Evolutionary conservation across 306 rosid genomes (phyloP).

Genomic region (Cicer arietinum): DNA sequence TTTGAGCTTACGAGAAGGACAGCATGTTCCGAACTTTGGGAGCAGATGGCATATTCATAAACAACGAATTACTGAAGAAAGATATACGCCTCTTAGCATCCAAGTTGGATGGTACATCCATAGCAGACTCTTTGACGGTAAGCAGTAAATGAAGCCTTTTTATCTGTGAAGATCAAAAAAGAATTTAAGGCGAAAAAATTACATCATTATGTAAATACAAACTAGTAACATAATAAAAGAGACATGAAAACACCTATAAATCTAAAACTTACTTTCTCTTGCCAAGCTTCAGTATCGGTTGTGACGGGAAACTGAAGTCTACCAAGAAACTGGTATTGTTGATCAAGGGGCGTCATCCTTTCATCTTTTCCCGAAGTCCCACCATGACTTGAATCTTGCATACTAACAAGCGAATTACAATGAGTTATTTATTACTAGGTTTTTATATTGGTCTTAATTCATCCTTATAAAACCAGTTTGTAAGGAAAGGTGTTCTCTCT

Average conservation of each 20-base stretch:
- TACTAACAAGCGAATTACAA: constrained; percentile 54
- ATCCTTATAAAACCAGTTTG: too few relatives aligned
- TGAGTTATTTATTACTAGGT: background rate
- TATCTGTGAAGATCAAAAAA: constrained; percentile 61
- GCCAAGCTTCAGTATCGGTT: constrained; percentile 80
- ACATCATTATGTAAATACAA: constrained; percentile 25
- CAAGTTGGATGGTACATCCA: constrained; percentile 97
- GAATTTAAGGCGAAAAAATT: constrained; percentile 31
- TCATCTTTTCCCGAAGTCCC: constrained; percentile 68
- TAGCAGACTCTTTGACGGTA: constrained; percentile 94
- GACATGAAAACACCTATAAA: constrained; percentile 1
- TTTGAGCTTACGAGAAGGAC: constrained; percentile 86
- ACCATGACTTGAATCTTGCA: constrained; percentile 83
- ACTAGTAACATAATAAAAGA: constrained; percentile 27
- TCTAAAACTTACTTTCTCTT: constrained; percentile 72
- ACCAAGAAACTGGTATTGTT: constrained; percentile 66
- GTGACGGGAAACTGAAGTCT: constrained; percentile 68
- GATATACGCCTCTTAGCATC: constrained; percentile 95
- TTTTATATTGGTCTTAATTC: too few relatives aligned
- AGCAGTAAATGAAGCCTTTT: constrained; percentile 88
- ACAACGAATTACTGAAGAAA: constrained; percentile 92
- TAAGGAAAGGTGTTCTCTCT: too few relatives aligned
- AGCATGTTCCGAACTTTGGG: constrained; percentile 96
- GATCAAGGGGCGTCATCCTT: constrained; percentile 71
- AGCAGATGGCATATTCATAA: constrained; percentile 95